Conservation (phyloP, 768 basidiomycete genomes). For the Pleurotus giganteus region DNA sequence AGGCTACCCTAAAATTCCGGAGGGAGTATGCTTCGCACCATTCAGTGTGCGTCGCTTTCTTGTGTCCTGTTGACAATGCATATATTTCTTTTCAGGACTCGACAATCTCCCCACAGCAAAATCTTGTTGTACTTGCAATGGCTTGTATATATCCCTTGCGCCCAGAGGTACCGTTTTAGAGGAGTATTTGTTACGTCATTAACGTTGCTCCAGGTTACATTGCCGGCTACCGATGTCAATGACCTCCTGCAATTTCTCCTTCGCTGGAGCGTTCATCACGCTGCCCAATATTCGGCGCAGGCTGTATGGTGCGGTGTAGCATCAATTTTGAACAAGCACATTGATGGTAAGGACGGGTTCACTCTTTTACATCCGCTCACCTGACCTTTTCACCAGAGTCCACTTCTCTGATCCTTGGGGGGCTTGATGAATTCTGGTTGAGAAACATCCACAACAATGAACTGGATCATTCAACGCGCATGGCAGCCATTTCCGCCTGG, state of each 20-base stretch:
- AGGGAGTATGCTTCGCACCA: constrained; percentile 40
- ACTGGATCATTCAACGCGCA: constrained; percentile 37
- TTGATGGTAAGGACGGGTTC: constrained; percentile 47
- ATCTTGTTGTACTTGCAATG: constrained; percentile 65
- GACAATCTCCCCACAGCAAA: constrained; percentile 49
- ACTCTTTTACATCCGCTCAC: background rate
- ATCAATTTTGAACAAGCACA: constrained; percentile 77
- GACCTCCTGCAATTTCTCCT: constrained; percentile 54
- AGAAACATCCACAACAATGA: constrained; percentile 36
- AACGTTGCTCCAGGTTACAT: constrained; percentile 31
- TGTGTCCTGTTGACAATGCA: background rate
- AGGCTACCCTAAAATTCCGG: constrained; percentile 51
- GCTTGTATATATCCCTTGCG: constrained; percentile 62
- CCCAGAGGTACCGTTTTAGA: constrained; percentile 53
- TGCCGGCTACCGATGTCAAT: constrained; percentile 48
- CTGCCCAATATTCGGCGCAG: constrained; percentile 51
- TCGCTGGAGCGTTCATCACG: constrained; percentile 53
- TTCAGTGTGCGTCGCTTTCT: constrained; percentile 41
- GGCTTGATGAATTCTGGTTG: constrained; percentile 48
- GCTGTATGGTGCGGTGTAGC: constrained; percentile 58
- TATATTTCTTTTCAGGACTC: constrained; percentile 32
- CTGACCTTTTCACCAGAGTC: constrained; percentile 36
- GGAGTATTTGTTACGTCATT: background rate
- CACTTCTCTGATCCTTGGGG: constrained; percentile 34
- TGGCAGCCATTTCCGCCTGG: constrained; percentile 58